Percentiles rank a stretch among this genome's conserved stretches.
Evolutionary conservation across 2,329 filamentous ascomycete genomes (phyloP).

Genomic region (Cercospora janseana): DNA sequence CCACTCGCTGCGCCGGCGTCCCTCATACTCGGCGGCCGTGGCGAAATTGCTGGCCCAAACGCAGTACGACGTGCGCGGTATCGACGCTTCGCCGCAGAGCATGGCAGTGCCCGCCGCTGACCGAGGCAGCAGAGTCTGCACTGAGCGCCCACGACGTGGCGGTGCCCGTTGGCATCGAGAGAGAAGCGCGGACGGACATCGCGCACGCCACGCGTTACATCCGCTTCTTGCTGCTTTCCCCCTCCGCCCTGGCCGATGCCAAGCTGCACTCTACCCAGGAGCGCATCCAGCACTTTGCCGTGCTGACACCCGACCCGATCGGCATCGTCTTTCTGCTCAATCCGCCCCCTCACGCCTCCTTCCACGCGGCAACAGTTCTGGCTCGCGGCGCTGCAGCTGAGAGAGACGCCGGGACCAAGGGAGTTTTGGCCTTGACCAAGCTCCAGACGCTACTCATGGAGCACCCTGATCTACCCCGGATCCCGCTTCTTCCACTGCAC

Average conservation of each 20-base stretch:
- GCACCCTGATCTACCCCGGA: constrained; percentile 22
- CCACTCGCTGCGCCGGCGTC: constrained; percentile 41
- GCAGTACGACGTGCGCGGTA: constrained; percentile 37
- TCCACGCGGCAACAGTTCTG: constrained; percentile 20
- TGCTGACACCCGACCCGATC: constrained; percentile 32
- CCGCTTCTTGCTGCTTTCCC: constrained; percentile 37
- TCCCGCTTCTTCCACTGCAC: constrained; percentile 33
- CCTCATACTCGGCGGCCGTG: constrained; percentile 41
- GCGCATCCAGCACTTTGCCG: constrained; percentile 36
- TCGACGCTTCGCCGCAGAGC: not conserved
- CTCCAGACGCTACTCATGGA: constrained; percentile 32
- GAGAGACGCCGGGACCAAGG: constrained; percentile 2
- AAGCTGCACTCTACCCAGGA: constrained; percentile 28
- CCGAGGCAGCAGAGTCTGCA: constrained; percentile 28
- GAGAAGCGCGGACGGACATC: constrained; percentile 15
- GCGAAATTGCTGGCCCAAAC: constrained; percentile 32
- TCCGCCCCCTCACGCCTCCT: constrained; percentile 18
- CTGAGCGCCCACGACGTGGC: constrained; percentile 42
- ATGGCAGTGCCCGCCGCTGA: not conserved
- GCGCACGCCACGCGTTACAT: constrained; percentile 21
- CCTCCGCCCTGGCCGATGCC: constrained; percentile 22
- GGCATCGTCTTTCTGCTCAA: constrained; percentile 37
- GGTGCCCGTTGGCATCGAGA: constrained; percentile 25
- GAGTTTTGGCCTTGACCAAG: constrained; percentile 29
- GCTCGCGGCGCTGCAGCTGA: not conserved